Base-by-base conservation (phyloP, 106 monocot genomes). In the Hemerocallis citrina region DNA sequence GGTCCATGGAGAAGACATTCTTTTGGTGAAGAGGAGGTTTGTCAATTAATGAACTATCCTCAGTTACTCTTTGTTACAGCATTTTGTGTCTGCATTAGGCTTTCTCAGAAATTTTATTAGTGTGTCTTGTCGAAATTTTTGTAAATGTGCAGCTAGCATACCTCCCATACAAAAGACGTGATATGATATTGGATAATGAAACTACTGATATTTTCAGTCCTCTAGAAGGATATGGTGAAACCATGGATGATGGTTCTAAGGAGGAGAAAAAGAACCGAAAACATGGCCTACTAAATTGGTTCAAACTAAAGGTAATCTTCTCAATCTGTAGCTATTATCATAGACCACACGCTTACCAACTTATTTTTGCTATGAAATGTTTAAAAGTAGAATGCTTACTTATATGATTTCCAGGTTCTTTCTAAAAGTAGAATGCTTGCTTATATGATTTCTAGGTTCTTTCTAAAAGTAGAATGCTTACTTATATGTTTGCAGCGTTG, bases 21-120 rank as follows among this genome's bases (percentile, higher is more conserved):
- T 52, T 94, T 94, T 72, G 94, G 89, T 55, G 94, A 94, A 86
- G 94, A 94, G 61, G 94, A 94, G 94, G 94, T 65, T 61, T 38
- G 33, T 20, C 14, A 34, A 50, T 42, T 42, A 25, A 23, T 41
- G 6, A 25, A 51, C 51, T 27, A 51, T 51, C 13, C 7, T 27
- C 28, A 28, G 8, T 16, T 4, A 3, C 20, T 51, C 14, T 28
- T 10, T 27, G 12, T 23, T 32, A 54, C 32, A 54, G 14, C 54
- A 54, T 32, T n/a, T 1, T 32, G 32, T 39, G 1, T 21, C 48
- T 64, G 16, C 20, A 34, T 47, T 57, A 40, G 57, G 24, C 21
- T 57, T 41, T 41, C 30, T 42, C 1, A 31, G n/a, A 20, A 49
- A 43, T 5, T 11, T 13, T 24, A 17, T 25, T 8, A 19, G 3